A percentile compares a stretch with the other conserved stretches of the same genome.
Evolutionary conservation across 768 basidiomycete genomes (phyloP).

Genomic region (Termitomyces sp.): DNA sequence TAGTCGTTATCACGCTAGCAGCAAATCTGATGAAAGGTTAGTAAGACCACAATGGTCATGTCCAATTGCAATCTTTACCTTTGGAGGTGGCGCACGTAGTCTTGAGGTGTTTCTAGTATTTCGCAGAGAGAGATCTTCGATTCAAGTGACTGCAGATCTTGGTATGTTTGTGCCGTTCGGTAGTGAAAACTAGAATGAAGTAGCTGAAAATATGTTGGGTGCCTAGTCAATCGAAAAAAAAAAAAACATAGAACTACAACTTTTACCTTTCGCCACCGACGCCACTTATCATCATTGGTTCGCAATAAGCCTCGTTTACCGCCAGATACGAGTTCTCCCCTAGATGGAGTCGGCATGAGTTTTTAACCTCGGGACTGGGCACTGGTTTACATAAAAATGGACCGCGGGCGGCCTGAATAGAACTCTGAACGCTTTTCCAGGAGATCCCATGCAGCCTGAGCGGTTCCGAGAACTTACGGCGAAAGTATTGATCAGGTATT

Average conservation of each 20-base stretch:
- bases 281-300: slow-evolving; percentile 40
- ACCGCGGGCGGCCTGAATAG: slow-evolving; percentile 45
- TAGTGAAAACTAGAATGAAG: slow-evolving; percentile 42
- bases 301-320: slow-evolving; percentile 45
- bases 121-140: slow-evolving; percentile 41
- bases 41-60: not conserved
- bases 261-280: slow-evolving; percentile 42
- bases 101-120: slow-evolving; percentile 32
- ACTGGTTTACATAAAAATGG: slow-evolving; percentile 35
- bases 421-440: slow-evolving; percentile 44
- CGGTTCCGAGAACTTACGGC: slow-evolving; percentile 37
- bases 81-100: slow-evolving; percentile 38
- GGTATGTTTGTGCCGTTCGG: slow-evolving; percentile 38
- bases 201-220: slow-evolving; percentile 23
- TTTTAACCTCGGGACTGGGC: not conserved
- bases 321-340: slow-evolving; percentile 43
- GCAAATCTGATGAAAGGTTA: slow-evolving; percentile 29
- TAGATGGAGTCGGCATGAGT: slow-evolving; percentile 7
- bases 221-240: no score
- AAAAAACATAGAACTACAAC: not conserved
- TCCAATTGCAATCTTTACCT: slow-evolving; percentile 18
- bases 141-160: slow-evolving; percentile 44
- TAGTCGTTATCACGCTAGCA: slow-evolving; percentile 41
- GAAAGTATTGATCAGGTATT: not conserved
- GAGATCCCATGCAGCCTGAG: slow-evolving; percentile 43